A percentile compares a stretch with the other conserved stretches of the same genome.
Conservation (phyloP, 225 moss, liverwort and hornwort species). For the Physcomitrium patens region DNA sequence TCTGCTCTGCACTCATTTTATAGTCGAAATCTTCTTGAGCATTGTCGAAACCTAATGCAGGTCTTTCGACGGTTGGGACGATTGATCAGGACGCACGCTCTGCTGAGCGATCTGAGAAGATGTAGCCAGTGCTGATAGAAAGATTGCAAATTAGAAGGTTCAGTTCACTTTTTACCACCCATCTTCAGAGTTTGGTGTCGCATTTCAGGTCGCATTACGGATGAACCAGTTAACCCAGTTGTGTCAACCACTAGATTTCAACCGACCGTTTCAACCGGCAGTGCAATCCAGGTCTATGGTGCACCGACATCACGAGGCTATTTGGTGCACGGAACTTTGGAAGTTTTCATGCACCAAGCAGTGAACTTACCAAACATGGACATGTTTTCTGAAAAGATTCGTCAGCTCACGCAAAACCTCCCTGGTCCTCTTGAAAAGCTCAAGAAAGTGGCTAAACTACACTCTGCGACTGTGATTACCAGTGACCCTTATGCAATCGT, state of each 20-base stretch:
- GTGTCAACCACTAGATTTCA: not conserved
- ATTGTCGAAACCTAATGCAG: too few species aligned
- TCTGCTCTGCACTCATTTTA: not conserved
- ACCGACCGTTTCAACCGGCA: constrained; percentile 22
- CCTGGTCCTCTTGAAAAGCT: constrained; percentile 58
- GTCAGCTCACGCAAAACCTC: constrained; percentile 59
- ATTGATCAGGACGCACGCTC: not conserved
- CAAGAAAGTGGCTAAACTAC: constrained; percentile 33
- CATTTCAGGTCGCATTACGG: constrained; percentile 26
- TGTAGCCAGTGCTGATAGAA: not conserved
- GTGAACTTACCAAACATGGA: constrained; percentile 88
- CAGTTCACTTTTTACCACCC: not conserved
- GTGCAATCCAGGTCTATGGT: constrained; percentile 19
- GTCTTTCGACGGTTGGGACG: not conserved
- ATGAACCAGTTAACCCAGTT: not conserved
- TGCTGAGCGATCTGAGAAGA: not conserved
- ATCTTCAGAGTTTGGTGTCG: not conserved
- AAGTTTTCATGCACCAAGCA: constrained; percentile 65
- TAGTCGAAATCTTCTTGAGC: not conserved
- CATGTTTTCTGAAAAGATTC: constrained; percentile 80
- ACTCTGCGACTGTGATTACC: constrained; percentile 67
- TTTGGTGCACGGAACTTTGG: constrained; percentile 82
- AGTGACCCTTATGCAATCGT: constrained; percentile 92
- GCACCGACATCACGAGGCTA: constrained; percentile 13
- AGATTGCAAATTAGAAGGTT: too few species aligned